Evolutionary conservation across 768 basidiomycete genomes (phyloP).

Genomic region (Boletus subcaerulescens): DNA sequence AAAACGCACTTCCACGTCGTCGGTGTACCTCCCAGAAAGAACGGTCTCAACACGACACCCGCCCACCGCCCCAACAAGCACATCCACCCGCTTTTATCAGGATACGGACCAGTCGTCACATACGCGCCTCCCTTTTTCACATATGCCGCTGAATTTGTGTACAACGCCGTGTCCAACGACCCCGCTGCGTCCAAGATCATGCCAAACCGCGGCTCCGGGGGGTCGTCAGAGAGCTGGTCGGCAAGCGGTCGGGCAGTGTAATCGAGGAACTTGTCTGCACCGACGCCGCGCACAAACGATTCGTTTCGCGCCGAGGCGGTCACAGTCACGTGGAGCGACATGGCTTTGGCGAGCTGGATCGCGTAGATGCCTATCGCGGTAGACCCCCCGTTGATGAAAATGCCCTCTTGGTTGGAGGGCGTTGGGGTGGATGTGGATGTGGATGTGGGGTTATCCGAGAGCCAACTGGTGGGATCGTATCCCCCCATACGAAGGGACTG

Average conservation of each 20-base stretch:
- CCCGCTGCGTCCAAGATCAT: constrained; percentile 61
- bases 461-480: constrained; percentile 40
- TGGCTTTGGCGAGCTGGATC: constrained; percentile 69
- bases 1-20: constrained; percentile 45
- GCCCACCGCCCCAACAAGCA: not conserved
- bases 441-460: not conserved
- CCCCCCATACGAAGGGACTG: constrained; percentile 48
- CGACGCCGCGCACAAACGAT: constrained; percentile 51
- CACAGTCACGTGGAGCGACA: constrained; percentile 55
- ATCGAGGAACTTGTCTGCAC: constrained; percentile 70
- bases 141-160: constrained; percentile 48
- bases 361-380: constrained; percentile 67
- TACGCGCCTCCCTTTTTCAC: constrained; percentile 51
- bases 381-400: constrained; percentile 72
- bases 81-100: constrained; percentile 25
- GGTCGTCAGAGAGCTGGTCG: constrained; percentile 41
- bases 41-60: constrained; percentile 31
- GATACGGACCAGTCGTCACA: constrained; percentile 50
- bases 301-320: constrained; percentile 62
- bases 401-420: constrained; percentile 37
- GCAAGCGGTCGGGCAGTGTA: constrained; percentile 54
- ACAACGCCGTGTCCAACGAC: constrained; percentile 46
- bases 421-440: not conserved
- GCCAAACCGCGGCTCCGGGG: constrained; percentile 51
- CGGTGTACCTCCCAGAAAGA: constrained; percentile 51